Percentiles rank a stretch among this genome's conserved stretches.
Conservation (phyloP, 108 stramenopile species). For the Pelagomonas calceolata region DNA sequence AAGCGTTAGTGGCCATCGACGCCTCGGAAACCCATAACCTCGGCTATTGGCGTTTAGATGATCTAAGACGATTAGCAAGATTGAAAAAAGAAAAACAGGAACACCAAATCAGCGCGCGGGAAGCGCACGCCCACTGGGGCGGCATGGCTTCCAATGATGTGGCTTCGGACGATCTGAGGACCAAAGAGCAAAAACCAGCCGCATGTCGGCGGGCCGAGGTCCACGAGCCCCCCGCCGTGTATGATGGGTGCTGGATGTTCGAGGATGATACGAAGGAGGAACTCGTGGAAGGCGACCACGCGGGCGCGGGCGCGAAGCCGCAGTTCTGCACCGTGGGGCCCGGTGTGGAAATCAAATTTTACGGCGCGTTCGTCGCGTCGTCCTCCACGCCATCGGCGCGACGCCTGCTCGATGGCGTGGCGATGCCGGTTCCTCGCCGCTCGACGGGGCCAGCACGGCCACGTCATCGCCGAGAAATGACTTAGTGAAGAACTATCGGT, state of each 20-base stretch:
- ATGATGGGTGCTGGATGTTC: neutral
- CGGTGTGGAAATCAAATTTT: neutral
- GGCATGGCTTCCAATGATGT: neutral
- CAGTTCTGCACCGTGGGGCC: neutral
- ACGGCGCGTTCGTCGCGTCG: too few species aligned
- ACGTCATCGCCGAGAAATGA: too few species aligned
- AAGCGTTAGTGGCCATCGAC: neutral
- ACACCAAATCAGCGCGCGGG: neutral
- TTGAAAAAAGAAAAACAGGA: neutral
- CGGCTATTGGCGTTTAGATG: neutral
- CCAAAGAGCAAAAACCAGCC: neutral
- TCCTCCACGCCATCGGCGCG: too few species aligned
- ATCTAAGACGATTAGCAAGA: neutral
- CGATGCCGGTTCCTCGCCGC: too few species aligned
- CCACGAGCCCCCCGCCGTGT: neutral
- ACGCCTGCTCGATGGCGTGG: too few species aligned
- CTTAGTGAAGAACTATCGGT: too few species aligned
- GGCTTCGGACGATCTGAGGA: neutral
- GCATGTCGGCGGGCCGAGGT: neutral
- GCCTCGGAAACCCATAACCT: neutral
- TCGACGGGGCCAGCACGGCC: too few species aligned
- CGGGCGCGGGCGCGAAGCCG: too few species aligned
- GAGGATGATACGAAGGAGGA: too few species aligned
- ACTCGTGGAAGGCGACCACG: too few species aligned
- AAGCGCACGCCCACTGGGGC: neutral